phyloP scores from a whole-genome alignment of 331 rosid species.

The Malus hybrid region DNA sequence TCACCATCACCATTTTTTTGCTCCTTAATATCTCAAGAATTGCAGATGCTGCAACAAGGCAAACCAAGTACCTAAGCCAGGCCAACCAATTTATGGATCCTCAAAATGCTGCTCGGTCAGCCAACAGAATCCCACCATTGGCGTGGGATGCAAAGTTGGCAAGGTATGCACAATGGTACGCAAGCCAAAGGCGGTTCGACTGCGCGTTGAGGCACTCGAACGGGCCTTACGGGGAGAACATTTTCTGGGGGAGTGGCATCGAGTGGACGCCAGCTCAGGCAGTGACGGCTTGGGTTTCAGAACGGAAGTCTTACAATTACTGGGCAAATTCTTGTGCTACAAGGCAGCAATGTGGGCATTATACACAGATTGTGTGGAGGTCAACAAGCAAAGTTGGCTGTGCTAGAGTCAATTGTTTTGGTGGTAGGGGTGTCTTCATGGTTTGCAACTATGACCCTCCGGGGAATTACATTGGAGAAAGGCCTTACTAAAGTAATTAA shows the following conservation, averaged over 20 bases:
- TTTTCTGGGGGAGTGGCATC: constrained; percentile 85
- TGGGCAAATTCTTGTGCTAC: constrained; percentile 46
- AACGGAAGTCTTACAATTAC: constrained; percentile 47
- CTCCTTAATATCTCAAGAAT: background rate
- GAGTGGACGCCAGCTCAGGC: constrained; percentile 78
- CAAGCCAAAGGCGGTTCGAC: constrained; percentile 58
- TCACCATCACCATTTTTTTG: constrained; percentile 16
- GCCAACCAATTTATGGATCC: constrained; percentile 56
- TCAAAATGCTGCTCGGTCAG: constrained; percentile 53
- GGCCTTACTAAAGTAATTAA: constrained; percentile 36
- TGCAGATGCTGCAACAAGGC: constrained; percentile 13
- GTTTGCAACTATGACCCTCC: constrained; percentile 93
- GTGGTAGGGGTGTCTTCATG: constrained; percentile 59
- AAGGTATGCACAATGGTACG: constrained; percentile 58
- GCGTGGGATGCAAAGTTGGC: constrained; percentile 47
- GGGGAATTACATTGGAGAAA: constrained; percentile 76
- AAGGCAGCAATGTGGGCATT: constrained; percentile 70
- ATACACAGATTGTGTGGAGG: constrained; percentile 84
- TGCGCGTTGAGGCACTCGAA: constrained; percentile 65
- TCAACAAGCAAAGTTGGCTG: constrained; percentile 54
- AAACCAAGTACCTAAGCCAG: background rate
- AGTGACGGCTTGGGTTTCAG: constrained; percentile 59
- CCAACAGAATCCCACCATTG: constrained; percentile 33
- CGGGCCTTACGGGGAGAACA: constrained; percentile 92
- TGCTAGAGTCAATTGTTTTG: constrained; percentile 53